Conservation (phyloP, 73 alveolate genomes). For the Symbiodinium pilosum region DNA sequence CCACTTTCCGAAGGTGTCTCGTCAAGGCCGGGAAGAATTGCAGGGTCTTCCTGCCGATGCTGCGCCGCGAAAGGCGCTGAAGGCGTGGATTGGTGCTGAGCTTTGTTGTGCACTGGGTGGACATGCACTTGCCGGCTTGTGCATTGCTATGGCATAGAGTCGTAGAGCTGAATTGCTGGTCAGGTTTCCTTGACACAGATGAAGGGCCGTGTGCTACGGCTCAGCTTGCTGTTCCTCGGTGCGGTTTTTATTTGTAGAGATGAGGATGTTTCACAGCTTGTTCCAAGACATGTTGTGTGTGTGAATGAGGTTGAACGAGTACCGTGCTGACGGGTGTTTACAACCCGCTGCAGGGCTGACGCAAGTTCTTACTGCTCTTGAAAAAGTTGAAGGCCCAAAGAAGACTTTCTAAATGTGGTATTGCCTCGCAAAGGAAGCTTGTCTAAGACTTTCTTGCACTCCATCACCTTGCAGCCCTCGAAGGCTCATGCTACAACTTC, state of each 20-base stretch:
- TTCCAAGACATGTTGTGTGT: no score
- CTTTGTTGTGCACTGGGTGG: not conserved
- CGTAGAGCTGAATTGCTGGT: not conserved
- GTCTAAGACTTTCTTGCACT: no score
- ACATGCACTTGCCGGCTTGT: not conserved
- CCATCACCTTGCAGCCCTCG: no score
- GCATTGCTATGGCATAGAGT: not conserved
- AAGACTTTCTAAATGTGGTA: no score
- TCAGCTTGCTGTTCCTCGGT: not conserved
- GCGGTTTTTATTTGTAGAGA: not conserved
- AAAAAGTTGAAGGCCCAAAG: not conserved
- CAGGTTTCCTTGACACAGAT: not conserved
- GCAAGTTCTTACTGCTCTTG: not conserved
- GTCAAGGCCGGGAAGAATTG: not conserved
- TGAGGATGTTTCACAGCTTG: no score
- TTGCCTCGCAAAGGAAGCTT: no score
- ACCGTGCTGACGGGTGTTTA: not conserved
- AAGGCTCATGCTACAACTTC: not conserved
- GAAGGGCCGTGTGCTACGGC: constrained; percentile 21
- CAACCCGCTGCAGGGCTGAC: not conserved
- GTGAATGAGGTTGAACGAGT: not conserved
- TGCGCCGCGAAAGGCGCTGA: not conserved
- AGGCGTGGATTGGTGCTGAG: not conserved
- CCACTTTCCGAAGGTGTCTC: not conserved
- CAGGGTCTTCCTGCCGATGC: not conserved